These are phyloP conservation scores for Galerina marginata DNA, from an alignment of 768 basidiomycete species.

Conservation along the genomic window DNA sequence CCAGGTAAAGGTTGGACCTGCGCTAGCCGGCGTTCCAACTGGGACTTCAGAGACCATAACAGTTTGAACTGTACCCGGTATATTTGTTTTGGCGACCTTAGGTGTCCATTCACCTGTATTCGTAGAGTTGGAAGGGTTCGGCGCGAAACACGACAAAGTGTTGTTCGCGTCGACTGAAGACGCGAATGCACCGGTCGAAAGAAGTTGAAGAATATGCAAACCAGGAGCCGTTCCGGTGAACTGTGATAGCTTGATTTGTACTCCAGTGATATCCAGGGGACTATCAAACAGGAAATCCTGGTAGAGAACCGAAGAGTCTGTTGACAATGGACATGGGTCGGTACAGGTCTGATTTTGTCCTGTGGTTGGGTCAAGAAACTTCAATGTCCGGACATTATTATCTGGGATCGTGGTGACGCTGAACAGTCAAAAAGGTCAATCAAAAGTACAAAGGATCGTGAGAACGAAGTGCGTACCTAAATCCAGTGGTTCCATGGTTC, in stretches of 20 bases:
- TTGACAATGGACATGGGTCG: slow-evolving; percentile 77
- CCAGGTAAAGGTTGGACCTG: slow-evolving; percentile 87
- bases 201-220: slow-evolving; percentile 88
- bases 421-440: slow-evolving; percentile 14
- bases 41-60: slow-evolving; percentile 72
- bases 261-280: slow-evolving; percentile 77
- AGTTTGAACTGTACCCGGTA: slow-evolving; percentile 79
- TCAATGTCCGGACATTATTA: slow-evolving; percentile 77
- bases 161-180: slow-evolving; percentile 71
- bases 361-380: slow-evolving; percentile 77
- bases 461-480: slow-evolving; percentile 62
- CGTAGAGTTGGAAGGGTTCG: slow-evolving; percentile 70
- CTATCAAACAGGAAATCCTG: slow-evolving; percentile 91
- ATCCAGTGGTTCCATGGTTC: slow-evolving; percentile 84
- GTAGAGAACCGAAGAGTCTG: slow-evolving; percentile 77
- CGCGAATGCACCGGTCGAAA: slow-evolving; percentile 91
- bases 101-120: slow-evolving; percentile 74
- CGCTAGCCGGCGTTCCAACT: slow-evolving; percentile 63
- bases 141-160: slow-evolving; percentile 75
- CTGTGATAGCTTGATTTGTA: slow-evolving; percentile 79
- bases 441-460: slow-evolving; percentile 12
- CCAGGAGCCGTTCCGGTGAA: slow-evolving; percentile 82
- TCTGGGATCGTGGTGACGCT: slow-evolving; percentile 91
- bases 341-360: slow-evolving; percentile 81
- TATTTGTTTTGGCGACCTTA: slow-evolving; percentile 67